A percentile compares a stretch with the other conserved stretches of the same genome.
phyloP scores from a whole-genome alignment of 768 basidiomycete genomes.

The Boletus patriciae region DNA sequence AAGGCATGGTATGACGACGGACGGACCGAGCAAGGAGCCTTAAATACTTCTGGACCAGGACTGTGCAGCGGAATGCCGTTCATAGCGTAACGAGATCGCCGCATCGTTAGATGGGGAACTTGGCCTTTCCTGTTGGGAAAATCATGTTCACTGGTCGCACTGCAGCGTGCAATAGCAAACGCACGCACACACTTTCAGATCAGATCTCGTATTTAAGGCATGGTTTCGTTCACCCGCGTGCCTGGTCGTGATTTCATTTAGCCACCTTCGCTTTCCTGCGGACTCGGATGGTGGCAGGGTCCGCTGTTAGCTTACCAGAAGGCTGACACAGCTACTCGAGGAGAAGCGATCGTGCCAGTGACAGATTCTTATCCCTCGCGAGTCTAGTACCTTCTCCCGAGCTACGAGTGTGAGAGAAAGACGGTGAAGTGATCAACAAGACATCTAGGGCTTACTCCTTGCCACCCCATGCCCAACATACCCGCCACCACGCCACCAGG shows the following conservation, averaged over 20 bases:
- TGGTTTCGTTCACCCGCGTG: constrained; percentile 30
- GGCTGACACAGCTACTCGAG: constrained; percentile 24
- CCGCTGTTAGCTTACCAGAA: constrained; percentile 17
- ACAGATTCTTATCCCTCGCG: constrained; percentile 17
- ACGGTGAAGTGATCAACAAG: constrained; percentile 17
- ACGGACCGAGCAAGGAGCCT: constrained; percentile 10
- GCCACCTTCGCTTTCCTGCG: constrained; percentile 33
- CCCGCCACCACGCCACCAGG: constrained; percentile 23
- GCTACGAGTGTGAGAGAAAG: constrained; percentile 24
- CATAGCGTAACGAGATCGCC: constrained; percentile 36
- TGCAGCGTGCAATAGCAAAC: constrained; percentile 30
- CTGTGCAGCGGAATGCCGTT: constrained; percentile 33
- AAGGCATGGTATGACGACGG: constrained; percentile 40
- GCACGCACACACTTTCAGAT: constrained; percentile 34
- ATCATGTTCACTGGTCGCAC: constrained; percentile 32
- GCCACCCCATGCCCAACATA: constrained; percentile 21
- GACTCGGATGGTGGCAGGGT: constrained; percentile 23
- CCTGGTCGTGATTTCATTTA: constrained; percentile 39
- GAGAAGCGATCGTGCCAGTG: constrained; percentile 27
- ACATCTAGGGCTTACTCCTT: constrained; percentile 14
- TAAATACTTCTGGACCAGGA: constrained; percentile 27
- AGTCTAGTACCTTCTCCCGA: constrained; percentile 9
- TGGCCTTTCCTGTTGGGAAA: constrained; percentile 38
- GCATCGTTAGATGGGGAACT: constrained; percentile 33
- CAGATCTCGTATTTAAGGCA: constrained; percentile 35